Evolutionary conservation across 139 green algal species (phyloP), one percentile per base, ranked within the genome.

Genomic region (Coelastrella sp.): DNA sequence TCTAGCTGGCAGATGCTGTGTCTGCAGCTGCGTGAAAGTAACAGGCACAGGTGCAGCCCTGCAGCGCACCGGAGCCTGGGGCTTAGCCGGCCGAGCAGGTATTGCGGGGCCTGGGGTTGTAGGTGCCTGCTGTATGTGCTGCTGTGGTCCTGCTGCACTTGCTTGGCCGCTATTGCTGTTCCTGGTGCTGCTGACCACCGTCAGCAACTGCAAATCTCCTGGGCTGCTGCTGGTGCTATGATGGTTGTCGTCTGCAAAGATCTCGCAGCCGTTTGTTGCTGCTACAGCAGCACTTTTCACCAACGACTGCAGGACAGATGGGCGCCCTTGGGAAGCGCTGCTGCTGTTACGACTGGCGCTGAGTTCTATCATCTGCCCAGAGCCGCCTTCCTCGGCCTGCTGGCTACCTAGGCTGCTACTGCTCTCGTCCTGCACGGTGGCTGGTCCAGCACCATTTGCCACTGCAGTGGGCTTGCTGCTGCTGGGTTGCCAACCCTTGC

Each of bases 21-120:
- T 95, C 86, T 95, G 91, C 73, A 96, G 91, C 83, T 95, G 93
- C 10, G 95, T 97, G 91, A 97, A 97, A 23, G 89, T 86, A 47
- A 97, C 91, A 73, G 56, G 7, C 20, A 90, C 85, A n/a, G 85
- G 58, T 17, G 58, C 73, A 56, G 73, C 61, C 58, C 19, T 73
- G 73, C 58, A 64, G 6, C 85, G 73, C 74, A 90, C 85, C 65
- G 85, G 57, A 64, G 85, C 85, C 13, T 4, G n/a, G 10, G 84
- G 73, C 54, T 22, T 89, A 19, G 84, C 10, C 23, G 71, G 84
- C 19, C 11, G 20, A 57, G 13, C 58, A 17, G 20, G 19, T 59
- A 14, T 16, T 68, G 54, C 32, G 7, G 47, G 7, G 22, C 22
- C 75, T 77, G 22, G 19, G 66, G 54, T 22, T 77, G 23, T 4